phyloP scores from a whole-genome alignment of 2,329 filamentous ascomycete genomes.

The Sclerotinia spermophila region DNA sequence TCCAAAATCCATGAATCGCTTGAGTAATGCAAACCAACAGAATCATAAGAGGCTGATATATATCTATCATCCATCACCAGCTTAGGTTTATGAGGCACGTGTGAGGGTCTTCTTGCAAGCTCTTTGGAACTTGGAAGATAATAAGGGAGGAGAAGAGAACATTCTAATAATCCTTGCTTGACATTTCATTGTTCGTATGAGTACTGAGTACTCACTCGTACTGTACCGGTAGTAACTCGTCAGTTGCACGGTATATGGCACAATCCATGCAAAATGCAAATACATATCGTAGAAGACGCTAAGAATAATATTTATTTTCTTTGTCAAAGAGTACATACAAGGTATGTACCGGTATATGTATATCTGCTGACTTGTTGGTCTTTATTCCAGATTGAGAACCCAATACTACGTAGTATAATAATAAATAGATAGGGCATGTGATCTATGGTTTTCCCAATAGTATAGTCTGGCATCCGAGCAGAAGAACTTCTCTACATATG shows the following conservation, averaged over 20 bases:
- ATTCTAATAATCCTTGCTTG: not conserved
- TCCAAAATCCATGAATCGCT: not conserved
- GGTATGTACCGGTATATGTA: not conserved
- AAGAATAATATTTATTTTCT: conserved; percentile 5
- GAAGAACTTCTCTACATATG: not conserved
- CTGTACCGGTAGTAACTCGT: not conserved
- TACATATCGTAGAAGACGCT: no score
- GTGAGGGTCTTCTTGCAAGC: not conserved
- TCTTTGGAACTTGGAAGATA: no score
- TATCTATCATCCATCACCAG: no score
- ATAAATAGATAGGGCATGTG: not conserved
- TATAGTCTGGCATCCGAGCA: not conserved
- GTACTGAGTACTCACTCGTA: no score
- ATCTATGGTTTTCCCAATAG: not conserved
- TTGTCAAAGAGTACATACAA: conserved; percentile 15
- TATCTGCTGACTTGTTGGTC: not conserved
- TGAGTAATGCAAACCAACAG: not conserved
- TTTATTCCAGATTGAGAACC: not conserved
- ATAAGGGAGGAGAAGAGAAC: not conserved
- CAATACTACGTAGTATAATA: no score
- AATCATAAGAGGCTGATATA: not conserved
- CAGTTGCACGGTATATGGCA: not conserved
- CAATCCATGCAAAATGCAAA: not conserved
- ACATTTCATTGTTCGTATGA: not conserved
- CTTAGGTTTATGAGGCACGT: not conserved